Percentiles rank a stretch among this genome's conserved stretches.
These are phyloP conservation scores for Magnaporthiopsis poae DNA, from an alignment of 2,329 filamentous ascomycete genomes.

Conservation along the genomic window DNA sequence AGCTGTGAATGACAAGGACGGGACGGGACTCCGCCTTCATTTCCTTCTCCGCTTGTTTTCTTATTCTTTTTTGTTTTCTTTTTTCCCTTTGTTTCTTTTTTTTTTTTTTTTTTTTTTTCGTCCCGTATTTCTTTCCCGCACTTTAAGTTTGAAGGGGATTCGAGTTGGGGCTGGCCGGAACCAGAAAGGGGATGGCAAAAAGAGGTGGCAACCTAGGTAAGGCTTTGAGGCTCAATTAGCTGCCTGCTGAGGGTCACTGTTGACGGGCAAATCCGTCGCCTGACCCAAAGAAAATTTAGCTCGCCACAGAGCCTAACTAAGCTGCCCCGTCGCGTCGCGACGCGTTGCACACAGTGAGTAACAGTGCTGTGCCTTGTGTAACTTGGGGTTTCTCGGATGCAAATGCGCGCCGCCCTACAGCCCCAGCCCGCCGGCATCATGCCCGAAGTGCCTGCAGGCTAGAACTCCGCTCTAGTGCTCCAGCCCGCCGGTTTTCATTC, in stretches of 20 bases:
- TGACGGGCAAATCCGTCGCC: not conserved
- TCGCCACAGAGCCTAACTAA: not conserved
- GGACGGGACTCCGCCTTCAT: not conserved
- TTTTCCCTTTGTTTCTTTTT: not conserved
- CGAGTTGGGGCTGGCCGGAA: no score
- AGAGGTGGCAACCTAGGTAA: not conserved
- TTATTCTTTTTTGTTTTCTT: not conserved
- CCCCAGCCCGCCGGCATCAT: not conserved
- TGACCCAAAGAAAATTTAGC: not conserved
- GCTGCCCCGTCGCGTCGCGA: not conserved
- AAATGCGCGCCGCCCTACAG: not conserved
- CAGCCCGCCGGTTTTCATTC: not conserved
- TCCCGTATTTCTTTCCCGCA: not conserved
- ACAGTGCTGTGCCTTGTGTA: not conserved
- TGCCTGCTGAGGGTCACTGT: not conserved
- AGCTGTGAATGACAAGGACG: not conserved
- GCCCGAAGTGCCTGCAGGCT: not conserved
- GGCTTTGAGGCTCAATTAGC: not conserved
- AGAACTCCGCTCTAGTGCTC: not conserved
- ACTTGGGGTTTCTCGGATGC: not conserved
- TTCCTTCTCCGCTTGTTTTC: not conserved
- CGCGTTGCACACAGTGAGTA: not conserved
- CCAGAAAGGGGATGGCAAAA: not conserved
- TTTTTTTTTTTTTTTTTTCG: not conserved
- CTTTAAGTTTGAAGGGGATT: no score